A percentile compares a stretch with the other conserved stretches of the same genome.
These are phyloP conservation scores for Gyromitra esculenta DNA, from an alignment of 2,329 filamentous ascomycete species.

Conservation along the genomic window DNA sequence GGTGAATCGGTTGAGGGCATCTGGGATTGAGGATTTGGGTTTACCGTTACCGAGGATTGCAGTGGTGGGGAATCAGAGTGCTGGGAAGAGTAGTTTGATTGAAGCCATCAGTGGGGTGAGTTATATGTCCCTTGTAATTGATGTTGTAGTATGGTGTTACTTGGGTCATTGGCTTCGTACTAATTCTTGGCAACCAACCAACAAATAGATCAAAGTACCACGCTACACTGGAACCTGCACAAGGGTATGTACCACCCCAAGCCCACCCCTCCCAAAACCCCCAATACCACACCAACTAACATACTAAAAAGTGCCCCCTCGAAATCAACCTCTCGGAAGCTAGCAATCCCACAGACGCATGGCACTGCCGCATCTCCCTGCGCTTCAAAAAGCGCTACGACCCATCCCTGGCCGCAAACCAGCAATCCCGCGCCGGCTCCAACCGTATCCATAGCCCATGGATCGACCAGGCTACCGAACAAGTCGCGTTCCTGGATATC, in stretches of 20 bases:
- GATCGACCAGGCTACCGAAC: conserved; percentile 53
- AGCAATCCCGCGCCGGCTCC: neutral
- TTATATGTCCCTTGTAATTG: neutral
- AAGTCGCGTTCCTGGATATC: conserved; percentile 54
- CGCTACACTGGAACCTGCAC: conserved; percentile 57
- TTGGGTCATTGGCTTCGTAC: neutral
- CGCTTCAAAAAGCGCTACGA: conserved; percentile 56
- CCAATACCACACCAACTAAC: conserved; percentile 12
- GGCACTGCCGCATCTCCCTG: conserved; percentile 56
- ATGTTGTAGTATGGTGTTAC: neutral
- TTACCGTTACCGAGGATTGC: conserved; percentile 56
- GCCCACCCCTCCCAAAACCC: neutral
- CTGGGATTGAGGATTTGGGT: conserved; percentile 57
- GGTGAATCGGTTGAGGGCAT: conserved; percentile 56
- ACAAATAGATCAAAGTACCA: conserved; percentile 56
- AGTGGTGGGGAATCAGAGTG: conserved; percentile 57
- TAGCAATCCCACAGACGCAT: conserved; percentile 45
- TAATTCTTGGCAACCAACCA: neutral
- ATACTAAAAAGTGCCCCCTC: conserved; percentile 52
- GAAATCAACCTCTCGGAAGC: conserved; percentile 57
- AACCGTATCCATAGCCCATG: conserved; percentile 54
- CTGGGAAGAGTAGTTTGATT: conserved; percentile 57
- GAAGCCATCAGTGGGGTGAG: conserved; percentile 57
- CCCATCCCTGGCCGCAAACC: conserved; percentile 7
- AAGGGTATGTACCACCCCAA: conserved; percentile 26